A percentile compares a stretch with the other conserved stretches of the same genome.
Conservation (phyloP, 2,329 filamentous ascomycete species). For the Penicillium sp. region DNA sequence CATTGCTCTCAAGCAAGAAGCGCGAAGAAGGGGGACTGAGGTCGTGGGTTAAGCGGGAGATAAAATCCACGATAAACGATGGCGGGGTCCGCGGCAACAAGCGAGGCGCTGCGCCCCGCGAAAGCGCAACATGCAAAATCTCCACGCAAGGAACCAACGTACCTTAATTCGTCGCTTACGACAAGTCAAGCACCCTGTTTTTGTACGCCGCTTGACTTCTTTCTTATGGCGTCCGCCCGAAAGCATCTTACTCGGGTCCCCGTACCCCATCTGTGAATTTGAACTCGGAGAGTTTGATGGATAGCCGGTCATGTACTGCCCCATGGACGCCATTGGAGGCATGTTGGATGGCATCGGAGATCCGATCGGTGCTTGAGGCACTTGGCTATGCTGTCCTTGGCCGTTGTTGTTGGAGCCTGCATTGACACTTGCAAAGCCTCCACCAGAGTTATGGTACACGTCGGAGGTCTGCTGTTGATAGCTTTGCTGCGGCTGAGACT, state of each 20-base stretch:
- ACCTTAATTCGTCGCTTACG: conserved; percentile 73
- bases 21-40: conserved; percentile 16
- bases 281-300: conserved; percentile 40
- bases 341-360: conserved; percentile 52
- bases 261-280: conserved; percentile 54
- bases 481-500: conserved; percentile 30
- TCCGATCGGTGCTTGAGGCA: conserved; percentile 49
- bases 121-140: conserved; percentile 16
- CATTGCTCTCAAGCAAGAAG: conserved; percentile 22
- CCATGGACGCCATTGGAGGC: conserved; percentile 56
- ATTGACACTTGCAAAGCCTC: conserved; percentile 20
- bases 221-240: conserved; percentile 66
- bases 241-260: conserved; percentile 57
- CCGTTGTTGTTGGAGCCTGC: conserved; percentile 16
- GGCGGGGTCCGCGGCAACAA: conserved; percentile 33
- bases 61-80: conserved; percentile 29
- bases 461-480: conserved; percentile 35
- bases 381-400: conserved; percentile 36
- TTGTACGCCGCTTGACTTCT: conserved; percentile 75
- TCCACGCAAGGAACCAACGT: conserved; percentile 34
- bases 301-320: conserved; percentile 56
- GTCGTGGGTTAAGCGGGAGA: conserved; percentile 23
- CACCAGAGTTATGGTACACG: conserved; percentile 35
- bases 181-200: conserved; percentile 70
- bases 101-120: conserved; percentile 28